Percentiles rank a stretch among this genome's conserved stretches.
These are phyloP conservation scores for Alternaria panax DNA, from an alignment of 2,329 filamentous ascomycete genomes.

Conservation along the genomic window DNA sequence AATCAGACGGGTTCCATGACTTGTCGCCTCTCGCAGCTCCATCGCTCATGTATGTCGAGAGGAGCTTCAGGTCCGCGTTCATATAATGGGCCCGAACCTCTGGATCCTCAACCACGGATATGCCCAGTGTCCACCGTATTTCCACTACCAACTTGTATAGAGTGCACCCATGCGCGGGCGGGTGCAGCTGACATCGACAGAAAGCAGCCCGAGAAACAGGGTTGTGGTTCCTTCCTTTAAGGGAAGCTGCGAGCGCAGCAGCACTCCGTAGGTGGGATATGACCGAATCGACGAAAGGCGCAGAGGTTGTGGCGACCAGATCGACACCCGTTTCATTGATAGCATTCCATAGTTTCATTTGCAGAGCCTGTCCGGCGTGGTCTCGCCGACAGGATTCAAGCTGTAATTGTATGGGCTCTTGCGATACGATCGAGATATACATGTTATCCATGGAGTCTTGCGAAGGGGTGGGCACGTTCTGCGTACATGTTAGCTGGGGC, in stretches of 20 bases:
- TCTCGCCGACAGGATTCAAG: conserved; percentile 31
- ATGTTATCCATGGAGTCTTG: not conserved
- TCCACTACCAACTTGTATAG: conserved; percentile 32
- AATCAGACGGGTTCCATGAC: conserved; percentile 62
- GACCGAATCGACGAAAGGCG: conserved; percentile 27
- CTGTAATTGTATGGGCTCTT: conserved; percentile 23
- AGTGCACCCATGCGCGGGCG: conserved; percentile 5
- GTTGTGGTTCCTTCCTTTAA: conserved; percentile 26
- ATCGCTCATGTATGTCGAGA: conserved; percentile 35
- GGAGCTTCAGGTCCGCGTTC: conserved; percentile 36
- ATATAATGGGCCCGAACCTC: conserved; percentile 21
- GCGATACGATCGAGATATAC: not conserved
- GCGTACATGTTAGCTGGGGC: conserved; percentile 8
- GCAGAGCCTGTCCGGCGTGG: conserved; percentile 18
- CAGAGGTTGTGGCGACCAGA: conserved; percentile 27
- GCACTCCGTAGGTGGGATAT: conserved; percentile 31
- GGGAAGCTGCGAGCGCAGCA: conserved; percentile 25
- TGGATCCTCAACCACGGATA: conserved; percentile 37
- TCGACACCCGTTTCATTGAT: conserved; percentile 22
- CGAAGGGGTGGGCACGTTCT: conserved; percentile 10
- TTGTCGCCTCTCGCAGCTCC: conserved; percentile 15
- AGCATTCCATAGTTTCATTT: conserved; percentile 28
- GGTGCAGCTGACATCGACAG: conserved; percentile 30
- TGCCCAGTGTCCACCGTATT: conserved; percentile 39
- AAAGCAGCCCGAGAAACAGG: conserved; percentile 34